Base-by-base conservation (phyloP, 768 basidiomycete species). In the Galerina sulciceps region DNA sequence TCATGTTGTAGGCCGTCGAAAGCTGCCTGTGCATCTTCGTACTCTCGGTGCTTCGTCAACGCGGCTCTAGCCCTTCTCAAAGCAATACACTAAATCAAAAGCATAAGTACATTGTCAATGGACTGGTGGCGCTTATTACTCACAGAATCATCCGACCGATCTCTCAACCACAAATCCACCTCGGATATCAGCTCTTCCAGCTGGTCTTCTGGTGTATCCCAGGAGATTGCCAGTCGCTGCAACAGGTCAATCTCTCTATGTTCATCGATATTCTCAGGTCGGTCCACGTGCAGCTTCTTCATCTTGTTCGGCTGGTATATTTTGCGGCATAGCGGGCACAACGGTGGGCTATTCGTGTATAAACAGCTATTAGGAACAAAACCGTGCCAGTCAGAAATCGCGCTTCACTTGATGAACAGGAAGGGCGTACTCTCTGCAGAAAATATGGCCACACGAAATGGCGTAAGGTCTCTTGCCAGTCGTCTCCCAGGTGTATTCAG, bases 381-480 rank as follows among this genome's bases (percentile, higher is more conserved):
- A 18, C 20, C 20, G 13, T 8, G 18, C n/a, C 40, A 35, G 40
- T 14, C 49, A 38, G 26, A 17, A 26, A 49, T 42, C 53, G 22
- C 31, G 26, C 31, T 35, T 22, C 44, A 52, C 10, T 8, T 6
- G 8, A 18, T 41, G 10, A 46, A 35, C 3, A 31, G 23, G 4
- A 22, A 48, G 51, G 3, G 80, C 88, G 69, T 68, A 90, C 89
- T 75, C 71, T 67, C 77, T 77, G 69, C 90, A 91, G 76, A 91
- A 91, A 37, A 89, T 81, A 71, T 91, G 89, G 38, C 90, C 90
- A 66, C 90, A 93, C 31, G 86, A 81, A 61, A 92, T 90, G 11
- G 84, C 87, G 70, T 89, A 84, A 5, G 89, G 90, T 46, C 82
- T 76, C 65, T 80, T 80, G 41, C 75, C 71, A 38, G 78, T 70